Evolutionary conservation across 2,329 filamentous ascomycete genomes (phyloP), one percentile per base, ranked within the genome.

Genomic region (Nannizziopsis barbatae): DNA sequence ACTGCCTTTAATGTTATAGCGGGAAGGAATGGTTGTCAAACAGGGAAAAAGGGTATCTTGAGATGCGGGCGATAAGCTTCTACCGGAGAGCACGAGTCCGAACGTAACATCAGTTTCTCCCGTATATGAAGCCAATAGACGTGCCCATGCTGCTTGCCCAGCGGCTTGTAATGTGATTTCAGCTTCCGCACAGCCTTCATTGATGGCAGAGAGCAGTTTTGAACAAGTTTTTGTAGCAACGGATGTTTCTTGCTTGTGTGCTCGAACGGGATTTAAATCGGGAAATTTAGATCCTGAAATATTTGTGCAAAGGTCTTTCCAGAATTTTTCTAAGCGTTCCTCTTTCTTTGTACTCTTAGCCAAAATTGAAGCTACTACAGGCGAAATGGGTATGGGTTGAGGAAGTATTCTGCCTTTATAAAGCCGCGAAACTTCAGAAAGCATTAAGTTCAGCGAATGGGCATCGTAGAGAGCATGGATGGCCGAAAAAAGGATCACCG

Each of bases 381-480:
- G 54, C 6, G 70, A 66, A 14, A 79, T 62, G 2, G 67, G 54
- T n/a, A 58, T 40, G 2, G 59, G 52, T 6, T 52, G 41, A 1
- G 50, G 44, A 1, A 66, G 44, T 1, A 49, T 9, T 1, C 58
- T 51, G 3, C 58, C 62, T 7, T 58, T 51, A 31, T 76, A 71
- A 9, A 63, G 57, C 32, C 56, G 57, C 1, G 65, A 57, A 10
- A 94, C 69, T 55, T 83, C 77, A 0, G 69, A 59, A 1, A 95
- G 65, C 1, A 95, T 73, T 0, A 71, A 59, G 2, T 76, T 70
- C 9, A 95, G 67, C 7, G 86, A 88, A 36, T 79, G 73, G 0
- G 87, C 89, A 67, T 95, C 89, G 55, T 93, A 95, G 0, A 95
- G 69, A 0, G 85, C 84, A 65, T 95, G 89, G 53, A 93, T 83